Conservation (phyloP, 257 asterid genomes). For the Solanum neorickii region DNA sequence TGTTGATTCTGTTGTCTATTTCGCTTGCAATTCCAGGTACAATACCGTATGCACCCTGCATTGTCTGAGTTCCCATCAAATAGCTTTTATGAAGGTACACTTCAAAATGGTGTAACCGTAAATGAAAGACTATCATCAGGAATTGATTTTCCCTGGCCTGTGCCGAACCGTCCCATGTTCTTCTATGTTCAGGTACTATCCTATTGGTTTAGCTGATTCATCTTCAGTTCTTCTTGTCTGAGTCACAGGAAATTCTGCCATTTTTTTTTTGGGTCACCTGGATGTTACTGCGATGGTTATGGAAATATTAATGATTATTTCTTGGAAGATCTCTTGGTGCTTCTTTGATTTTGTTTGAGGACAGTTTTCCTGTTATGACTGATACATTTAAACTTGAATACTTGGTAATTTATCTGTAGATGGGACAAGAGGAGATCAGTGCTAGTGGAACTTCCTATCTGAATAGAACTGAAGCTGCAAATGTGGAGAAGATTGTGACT, state of each 20-base stretch:
- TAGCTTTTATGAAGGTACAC: slow-evolving; percentile 98
- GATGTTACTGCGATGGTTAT: neutral
- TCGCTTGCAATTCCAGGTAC: slow-evolving; percentile 48
- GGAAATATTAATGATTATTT: neutral
- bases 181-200: slow-evolving; percentile 85
- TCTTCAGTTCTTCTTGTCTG: neutral
- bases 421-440: slow-evolving; percentile 99
- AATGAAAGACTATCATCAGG: slow-evolving; percentile 93
- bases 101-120: slow-evolving; percentile 95
- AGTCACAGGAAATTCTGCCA: neutral
- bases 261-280: neutral
- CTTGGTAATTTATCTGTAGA: slow-evolving; percentile 29
- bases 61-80: slow-evolving; percentile 96
- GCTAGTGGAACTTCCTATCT: slow-evolving; percentile 96
- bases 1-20: neutral
- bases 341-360: neutral
- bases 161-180: slow-evolving; percentile 98
- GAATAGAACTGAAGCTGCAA: slow-evolving; percentile 97
- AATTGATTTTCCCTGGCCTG: slow-evolving; percentile 99
- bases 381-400: neutral
- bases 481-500: slow-evolving; percentile 95
- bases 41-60: slow-evolving; percentile 98
- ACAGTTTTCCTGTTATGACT: neutral
- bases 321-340: neutral
- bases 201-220: neutral